Evolutionary conservation across 257 asterid genomes (phyloP), one percentile per base, ranked within the genome.

Genomic region (Hygrophila difformis): DNA sequence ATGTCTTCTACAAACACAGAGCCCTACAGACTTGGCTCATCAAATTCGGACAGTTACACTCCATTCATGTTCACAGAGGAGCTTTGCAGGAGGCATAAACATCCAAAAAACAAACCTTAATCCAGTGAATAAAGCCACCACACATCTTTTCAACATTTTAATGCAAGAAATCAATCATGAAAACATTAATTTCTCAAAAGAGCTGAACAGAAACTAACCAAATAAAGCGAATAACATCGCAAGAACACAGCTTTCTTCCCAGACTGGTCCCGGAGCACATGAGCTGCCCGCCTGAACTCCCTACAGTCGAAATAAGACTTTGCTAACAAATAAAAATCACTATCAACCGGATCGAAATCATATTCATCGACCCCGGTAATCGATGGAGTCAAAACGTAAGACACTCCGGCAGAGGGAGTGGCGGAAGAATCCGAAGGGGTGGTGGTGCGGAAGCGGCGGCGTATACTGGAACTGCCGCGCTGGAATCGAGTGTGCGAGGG

Each of bases 251-350:
- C 82, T 77, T 76, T 86, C 71, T 78, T 86, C 76, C 76, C 66
- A 2, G 76, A 80, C 71, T 86, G 99, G 48, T 91, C 89, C 45
- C 99, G 68, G 36, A 91, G 93, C 60, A 80, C 93, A 24, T 91
- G 96, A 15, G 97, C 94, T 18, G 99, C 95, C 71, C 99, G 72
- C 54, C 83, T 73, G 36, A 80, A 86, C 84, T 91, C 99, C 61
- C 70, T 77, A 74, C 99, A 86, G 62, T 91, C 99, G 28, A 86
- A 82, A 44, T 91, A 91, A 49, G 93, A 72, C 84, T 91, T 91
- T 0, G 95, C 96, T 56, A 91, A 66, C 67, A 91, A 33, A 69
- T 82, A 86, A 59, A 82, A 82, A 73, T 86, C 99, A 17, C 56
- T 77, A 49, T 75, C 95, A 58, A 65, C 44, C 17, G 44, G 64